Evolutionary conservation across 345 rosid species (phyloP).

Genomic region (Rhodamnia rubescens): DNA sequence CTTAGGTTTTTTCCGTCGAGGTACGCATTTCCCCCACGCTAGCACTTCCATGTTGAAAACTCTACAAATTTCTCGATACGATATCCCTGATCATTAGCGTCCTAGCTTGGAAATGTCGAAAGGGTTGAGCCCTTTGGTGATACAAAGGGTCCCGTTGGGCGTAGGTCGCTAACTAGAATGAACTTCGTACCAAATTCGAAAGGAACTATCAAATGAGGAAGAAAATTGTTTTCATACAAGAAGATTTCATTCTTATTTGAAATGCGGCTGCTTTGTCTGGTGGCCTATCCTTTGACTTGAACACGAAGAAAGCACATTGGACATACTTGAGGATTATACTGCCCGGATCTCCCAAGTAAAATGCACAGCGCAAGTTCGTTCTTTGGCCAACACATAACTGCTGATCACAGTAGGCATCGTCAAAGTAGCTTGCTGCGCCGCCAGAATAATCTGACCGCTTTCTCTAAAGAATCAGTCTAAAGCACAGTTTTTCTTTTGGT

Average conservation of each 20-base stretch:
- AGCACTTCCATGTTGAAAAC: background rate
- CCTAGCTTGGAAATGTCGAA: background rate
- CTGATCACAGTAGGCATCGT: background rate
- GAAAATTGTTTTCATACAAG: background rate
- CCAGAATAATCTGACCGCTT: background rate
- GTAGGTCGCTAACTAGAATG: background rate
- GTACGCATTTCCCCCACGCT: background rate
- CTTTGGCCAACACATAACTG: background rate
- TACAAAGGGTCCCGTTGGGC: background rate
- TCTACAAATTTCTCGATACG: background rate
- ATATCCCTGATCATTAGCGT: background rate
- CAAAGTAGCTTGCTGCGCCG: background rate
- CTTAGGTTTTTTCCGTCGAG: background rate
- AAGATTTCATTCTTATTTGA: background rate
- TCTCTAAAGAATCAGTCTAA: background rate
- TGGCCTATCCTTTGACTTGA: background rate
- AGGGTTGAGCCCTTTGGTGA: background rate
- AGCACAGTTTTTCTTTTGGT: background rate
- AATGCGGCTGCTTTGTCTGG: background rate
- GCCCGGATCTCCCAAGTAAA: background rate
- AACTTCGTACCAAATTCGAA: background rate
- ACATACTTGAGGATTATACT: background rate
- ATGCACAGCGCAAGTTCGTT: background rate
- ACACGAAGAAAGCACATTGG: background rate
- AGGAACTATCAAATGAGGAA: background rate